phyloP scores from a whole-genome alignment of 1,284 basidiomycete species.

The Leccinum ponderosum region DNA sequence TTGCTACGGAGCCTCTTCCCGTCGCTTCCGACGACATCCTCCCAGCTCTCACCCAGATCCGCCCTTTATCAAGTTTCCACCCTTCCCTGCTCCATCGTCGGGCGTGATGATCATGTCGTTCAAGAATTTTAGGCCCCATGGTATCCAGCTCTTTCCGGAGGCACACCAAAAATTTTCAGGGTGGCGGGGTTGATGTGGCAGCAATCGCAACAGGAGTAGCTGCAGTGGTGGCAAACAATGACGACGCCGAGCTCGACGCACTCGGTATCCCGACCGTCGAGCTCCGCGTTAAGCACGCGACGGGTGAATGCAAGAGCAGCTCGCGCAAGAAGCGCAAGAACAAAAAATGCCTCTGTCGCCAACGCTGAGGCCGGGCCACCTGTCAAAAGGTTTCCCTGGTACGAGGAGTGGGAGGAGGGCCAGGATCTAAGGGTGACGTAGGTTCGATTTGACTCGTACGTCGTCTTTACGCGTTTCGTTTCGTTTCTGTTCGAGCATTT shows the following conservation, averaged over 20 bases:
- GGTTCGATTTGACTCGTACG: slow-evolving; percentile 45
- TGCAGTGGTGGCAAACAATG: slow-evolving; percentile 18
- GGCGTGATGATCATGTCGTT: slow-evolving; percentile 49
- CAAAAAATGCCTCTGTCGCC: slow-evolving; percentile 37
- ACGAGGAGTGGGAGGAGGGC: slow-evolving; percentile 62
- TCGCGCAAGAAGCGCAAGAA: slow-evolving; percentile 32
- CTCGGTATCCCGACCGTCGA: slow-evolving; percentile 64
- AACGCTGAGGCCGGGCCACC: slow-evolving; percentile 19
- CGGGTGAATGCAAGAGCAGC: slow-evolving; percentile 47
- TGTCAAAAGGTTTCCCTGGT: slow-evolving; percentile 49
- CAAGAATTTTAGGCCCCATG: slow-evolving; percentile 57
- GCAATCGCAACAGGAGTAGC: background rate
- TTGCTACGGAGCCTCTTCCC: slow-evolving; percentile 7
- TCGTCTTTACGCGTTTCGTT: slow-evolving; percentile 3
- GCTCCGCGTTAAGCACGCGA: slow-evolving; percentile 52
- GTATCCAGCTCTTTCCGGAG: slow-evolving; percentile 48
- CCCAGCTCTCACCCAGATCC: slow-evolving; percentile 13
- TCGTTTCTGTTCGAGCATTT: background rate
- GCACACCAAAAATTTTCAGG: slow-evolving; percentile 2
- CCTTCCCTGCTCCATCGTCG: slow-evolving; percentile 46
- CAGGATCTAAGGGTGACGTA: slow-evolving; percentile 43
- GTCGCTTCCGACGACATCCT: slow-evolving; percentile 11
- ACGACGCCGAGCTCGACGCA: slow-evolving; percentile 56
- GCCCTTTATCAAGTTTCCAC: slow-evolving; percentile 49
- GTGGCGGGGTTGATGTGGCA: slow-evolving; percentile 30